Percentiles rank a stretch among this genome's conserved stretches.
phyloP scores from a whole-genome alignment of 2,329 filamentous ascomycete species.

The Dendryphion nanum region DNA sequence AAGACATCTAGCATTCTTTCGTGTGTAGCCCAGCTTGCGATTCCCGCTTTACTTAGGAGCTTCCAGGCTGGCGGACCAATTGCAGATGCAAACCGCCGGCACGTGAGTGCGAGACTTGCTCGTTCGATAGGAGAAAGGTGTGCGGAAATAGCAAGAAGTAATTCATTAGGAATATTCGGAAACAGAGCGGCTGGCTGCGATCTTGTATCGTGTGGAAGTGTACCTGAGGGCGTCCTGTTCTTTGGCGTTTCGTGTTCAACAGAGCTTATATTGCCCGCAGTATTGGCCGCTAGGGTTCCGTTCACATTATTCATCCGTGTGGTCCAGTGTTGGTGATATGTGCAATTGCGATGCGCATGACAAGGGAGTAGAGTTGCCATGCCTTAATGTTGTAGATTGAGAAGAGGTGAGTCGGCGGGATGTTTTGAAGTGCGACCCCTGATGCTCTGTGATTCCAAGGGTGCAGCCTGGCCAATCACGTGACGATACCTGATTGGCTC shows the following conservation, averaged over 20 bases:
- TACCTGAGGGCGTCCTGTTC: neutral
- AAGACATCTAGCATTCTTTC: slow-evolving; percentile 8
- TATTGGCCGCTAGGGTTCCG: neutral
- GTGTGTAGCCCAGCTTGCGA: slow-evolving; percentile 7
- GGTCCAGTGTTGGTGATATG: slow-evolving; percentile 7
- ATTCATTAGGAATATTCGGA: slow-evolving; percentile 6
- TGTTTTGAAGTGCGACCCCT: no score
- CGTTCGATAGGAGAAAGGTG: slow-evolving; percentile 5
- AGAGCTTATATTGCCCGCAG: neutral
- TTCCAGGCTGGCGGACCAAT: slow-evolving; percentile 6
- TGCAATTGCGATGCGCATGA: slow-evolving; percentile 2
- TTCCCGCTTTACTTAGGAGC: slow-evolving; percentile 1
- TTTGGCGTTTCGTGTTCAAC: neutral
- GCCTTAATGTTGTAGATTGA: neutral
- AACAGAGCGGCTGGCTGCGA: slow-evolving; percentile 1
- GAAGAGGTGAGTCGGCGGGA: no score
- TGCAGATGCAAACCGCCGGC: slow-evolving; percentile 4
- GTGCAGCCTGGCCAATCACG: no score
- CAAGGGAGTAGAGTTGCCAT: slow-evolving; percentile 4
- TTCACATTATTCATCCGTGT: neutral
- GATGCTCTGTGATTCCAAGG: no score
- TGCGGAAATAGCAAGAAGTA: slow-evolving; percentile 3
- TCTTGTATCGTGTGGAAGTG: neutral
- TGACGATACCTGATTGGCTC: no score
- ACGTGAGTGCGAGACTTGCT: slow-evolving; percentile 10